A percentile compares a stretch with the other conserved stretches of the same genome.
phyloP scores from a whole-genome alignment of 2,329 filamentous ascomycete genomes.

The Fusarium torreyae region DNA sequence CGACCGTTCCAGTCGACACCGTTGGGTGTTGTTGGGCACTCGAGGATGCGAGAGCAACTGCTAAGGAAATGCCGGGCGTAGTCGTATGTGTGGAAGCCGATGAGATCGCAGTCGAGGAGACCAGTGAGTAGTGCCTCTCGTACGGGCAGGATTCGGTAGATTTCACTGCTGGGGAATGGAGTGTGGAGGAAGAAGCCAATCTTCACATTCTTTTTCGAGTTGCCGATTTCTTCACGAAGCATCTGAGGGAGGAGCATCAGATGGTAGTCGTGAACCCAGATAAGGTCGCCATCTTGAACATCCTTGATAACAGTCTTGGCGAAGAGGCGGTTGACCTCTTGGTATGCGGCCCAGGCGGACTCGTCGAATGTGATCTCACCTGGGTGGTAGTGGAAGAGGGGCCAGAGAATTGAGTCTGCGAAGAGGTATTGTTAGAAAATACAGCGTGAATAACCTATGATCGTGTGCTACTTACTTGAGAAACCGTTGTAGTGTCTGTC shows the following conservation, averaged over 20 bases:
- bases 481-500: slow-evolving; percentile 99
- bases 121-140: slow-evolving; percentile 89
- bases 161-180: slow-evolving; percentile 96
- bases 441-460: background rate
- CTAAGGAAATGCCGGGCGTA: slow-evolving; percentile 98
- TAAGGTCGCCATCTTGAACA: slow-evolving; percentile 91
- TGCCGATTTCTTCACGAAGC: slow-evolving; percentile 90
- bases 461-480: slow-evolving; percentile 76
- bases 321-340: slow-evolving; percentile 92
- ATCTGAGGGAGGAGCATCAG: slow-evolving; percentile 96
- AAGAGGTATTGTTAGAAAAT: slow-evolving; percentile 21
- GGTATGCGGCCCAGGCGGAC: slow-evolving; percentile 92
- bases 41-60: slow-evolving; percentile 93
- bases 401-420: slow-evolving; percentile 96
- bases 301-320: slow-evolving; percentile 89
- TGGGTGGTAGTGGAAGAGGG: slow-evolving; percentile 98
- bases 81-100: slow-evolving; percentile 99
- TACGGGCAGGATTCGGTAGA: slow-evolving; percentile 95
- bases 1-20: slow-evolving; percentile 92
- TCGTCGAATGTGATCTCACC: slow-evolving; percentile 99
- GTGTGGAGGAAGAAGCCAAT: slow-evolving; percentile 99
- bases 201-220: slow-evolving; percentile 90
- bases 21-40: slow-evolving; percentile 87
- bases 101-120: slow-evolving; percentile 92
- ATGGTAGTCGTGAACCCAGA: slow-evolving; percentile 99